These are phyloP conservation scores for Hymenochaete sp. DNA, from an alignment of 1,284 basidiomycete species.

Conservation along the genomic window DNA sequence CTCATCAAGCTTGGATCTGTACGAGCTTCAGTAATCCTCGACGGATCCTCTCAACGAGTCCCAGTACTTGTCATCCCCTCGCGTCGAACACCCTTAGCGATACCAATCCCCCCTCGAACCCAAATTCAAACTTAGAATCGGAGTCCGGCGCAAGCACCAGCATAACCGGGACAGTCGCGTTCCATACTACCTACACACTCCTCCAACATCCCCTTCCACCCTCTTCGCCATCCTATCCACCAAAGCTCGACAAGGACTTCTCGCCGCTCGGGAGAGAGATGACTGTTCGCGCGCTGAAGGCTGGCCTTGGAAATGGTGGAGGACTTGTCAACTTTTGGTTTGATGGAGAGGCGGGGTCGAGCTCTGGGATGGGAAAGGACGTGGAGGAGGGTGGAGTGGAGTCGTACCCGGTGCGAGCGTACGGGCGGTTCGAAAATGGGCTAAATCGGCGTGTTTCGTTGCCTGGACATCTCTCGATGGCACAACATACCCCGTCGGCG, in stretches of 20 bases:
- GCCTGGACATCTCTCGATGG: not conserved
- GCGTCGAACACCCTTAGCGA: no score
- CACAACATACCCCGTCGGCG: conserved; percentile 1
- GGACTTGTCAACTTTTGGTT: not conserved
- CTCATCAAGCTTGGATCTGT: no score
- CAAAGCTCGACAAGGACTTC: conserved; percentile 28
- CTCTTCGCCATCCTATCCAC: conserved; percentile 33
- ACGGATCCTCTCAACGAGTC: no score
- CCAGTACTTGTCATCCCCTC: no score
- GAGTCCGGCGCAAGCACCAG: not conserved
- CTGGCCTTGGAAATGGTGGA: conserved; percentile 41
- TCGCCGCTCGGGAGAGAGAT: conserved; percentile 47
- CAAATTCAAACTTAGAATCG: not conserved
- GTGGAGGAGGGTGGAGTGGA: not conserved
- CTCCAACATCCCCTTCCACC: conserved; percentile 45
- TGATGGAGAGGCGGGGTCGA: conserved; percentile 22
- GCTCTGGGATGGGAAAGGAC: not conserved
- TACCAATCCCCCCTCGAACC: not conserved
- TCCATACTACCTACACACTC: conserved; percentile 49
- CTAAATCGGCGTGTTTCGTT: not conserved
- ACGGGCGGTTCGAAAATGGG: no score
- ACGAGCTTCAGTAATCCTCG: no score
- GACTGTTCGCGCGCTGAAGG: conserved; percentile 36
- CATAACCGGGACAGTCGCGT: conserved; percentile 37
- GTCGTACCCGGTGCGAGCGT: no score